Evolutionary conservation across 176 grass and related monocot genomes (phyloP).

Genomic region (Oropetium thomaeum): DNA sequence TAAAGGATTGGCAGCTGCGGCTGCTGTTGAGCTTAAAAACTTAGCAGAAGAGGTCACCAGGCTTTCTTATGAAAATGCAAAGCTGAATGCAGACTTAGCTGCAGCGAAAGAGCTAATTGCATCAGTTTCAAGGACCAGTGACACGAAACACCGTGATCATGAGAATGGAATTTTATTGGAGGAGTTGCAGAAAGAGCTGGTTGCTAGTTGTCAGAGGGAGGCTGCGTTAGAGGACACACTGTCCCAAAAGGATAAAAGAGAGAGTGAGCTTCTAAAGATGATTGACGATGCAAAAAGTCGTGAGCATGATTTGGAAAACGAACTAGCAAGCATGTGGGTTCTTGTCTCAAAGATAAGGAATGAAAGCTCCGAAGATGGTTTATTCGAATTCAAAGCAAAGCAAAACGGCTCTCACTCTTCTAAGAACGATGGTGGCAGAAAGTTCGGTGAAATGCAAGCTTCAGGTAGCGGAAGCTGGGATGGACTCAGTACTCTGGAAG

Average conservation of each 20-base stretch:
- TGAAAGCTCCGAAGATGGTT: slow-evolving; percentile 53
- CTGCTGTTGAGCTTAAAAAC: slow-evolving; percentile 90
- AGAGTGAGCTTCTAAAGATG: slow-evolving; percentile 72
- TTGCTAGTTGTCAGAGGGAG: slow-evolving; percentile 78
- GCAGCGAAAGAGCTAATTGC: slow-evolving; percentile 47
- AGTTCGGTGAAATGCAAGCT: slow-evolving; percentile 28
- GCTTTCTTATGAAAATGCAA: slow-evolving; percentile 91
- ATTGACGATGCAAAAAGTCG: slow-evolving; percentile 70
- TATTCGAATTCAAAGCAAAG: slow-evolving; percentile 56
- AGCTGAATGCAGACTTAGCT: slow-evolving; percentile 54
- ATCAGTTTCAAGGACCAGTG: slow-evolving; percentile 38
- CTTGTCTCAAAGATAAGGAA: slow-evolving; percentile 82
- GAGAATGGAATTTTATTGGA: slow-evolving; percentile 68
- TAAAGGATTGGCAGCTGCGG: slow-evolving; percentile 94
- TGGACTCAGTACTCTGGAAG: slow-evolving; percentile 56
- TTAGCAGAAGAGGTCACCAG: slow-evolving; percentile 98
- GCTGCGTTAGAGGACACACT: slow-evolving; percentile 67
- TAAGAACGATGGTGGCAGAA: slow-evolving; percentile 32
- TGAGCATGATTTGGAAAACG: slow-evolving; percentile 81
- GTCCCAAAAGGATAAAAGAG: slow-evolving; percentile 65
- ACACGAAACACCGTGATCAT: slow-evolving; percentile 38
- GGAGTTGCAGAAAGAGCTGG: slow-evolving; percentile 89
- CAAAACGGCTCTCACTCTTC: slow-evolving; percentile 54
- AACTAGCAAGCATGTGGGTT: slow-evolving; percentile 83
- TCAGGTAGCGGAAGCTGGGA: slow-evolving; percentile 50